Evolutionary conservation across 106 monocot species (phyloP).

Genomic region (Platanthera zijinensis): DNA sequence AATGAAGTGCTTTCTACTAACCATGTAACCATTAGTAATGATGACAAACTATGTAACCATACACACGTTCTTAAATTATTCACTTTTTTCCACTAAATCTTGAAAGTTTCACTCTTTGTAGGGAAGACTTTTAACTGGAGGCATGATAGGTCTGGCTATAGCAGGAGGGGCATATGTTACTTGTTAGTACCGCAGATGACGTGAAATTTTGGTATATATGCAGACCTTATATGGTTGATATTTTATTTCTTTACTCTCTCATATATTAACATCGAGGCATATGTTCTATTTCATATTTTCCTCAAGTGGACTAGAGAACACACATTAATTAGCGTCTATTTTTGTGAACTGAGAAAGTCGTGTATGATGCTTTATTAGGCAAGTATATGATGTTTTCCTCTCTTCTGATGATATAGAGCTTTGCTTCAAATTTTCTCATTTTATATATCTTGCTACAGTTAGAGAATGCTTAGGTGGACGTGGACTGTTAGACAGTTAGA

Average conservation of each 20-base stretch:
- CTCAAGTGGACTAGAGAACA: background rate
- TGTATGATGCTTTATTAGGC: background rate
- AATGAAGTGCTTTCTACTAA: conserved; percentile 11
- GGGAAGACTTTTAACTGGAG: conserved; percentile 83
- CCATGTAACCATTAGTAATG: no score
- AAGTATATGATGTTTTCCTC: background rate
- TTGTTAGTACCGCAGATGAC: conserved; percentile 93
- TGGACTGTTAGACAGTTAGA: no score
- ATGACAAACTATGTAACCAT: no score
- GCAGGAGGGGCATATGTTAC: conserved; percentile 97
- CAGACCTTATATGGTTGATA: background rate
- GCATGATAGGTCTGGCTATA: conserved; percentile 75
- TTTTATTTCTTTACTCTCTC: background rate
- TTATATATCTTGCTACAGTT: background rate
- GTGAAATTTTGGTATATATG: conserved; percentile 83
- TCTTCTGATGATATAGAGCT: background rate
- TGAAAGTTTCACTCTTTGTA: conserved; percentile 15
- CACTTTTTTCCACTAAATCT: background rate
- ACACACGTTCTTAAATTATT: background rate
- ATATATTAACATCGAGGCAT: background rate
- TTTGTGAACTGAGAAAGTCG: background rate
- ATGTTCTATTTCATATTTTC: background rate
- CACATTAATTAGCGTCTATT: background rate
- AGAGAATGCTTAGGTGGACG: no score
- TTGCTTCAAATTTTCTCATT: background rate